Evolutionary conservation across 2,329 filamentous ascomycete genomes (phyloP).

Genomic region (Ceratocystis huliohia): DNA sequence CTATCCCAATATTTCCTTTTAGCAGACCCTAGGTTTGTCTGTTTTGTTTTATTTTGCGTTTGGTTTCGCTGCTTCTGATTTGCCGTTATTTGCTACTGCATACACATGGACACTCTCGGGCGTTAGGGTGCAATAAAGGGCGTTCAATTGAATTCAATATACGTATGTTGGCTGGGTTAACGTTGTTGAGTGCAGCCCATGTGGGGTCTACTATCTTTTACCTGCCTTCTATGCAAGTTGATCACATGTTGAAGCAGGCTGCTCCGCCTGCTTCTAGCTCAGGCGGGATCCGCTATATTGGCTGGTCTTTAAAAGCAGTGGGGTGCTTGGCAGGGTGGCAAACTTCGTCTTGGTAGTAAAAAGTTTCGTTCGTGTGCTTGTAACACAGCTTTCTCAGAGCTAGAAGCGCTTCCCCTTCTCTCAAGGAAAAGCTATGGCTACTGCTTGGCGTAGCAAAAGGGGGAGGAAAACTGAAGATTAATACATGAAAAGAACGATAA

Average conservation of each 20-base stretch:
- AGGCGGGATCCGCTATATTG: no score
- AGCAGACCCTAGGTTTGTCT: neutral
- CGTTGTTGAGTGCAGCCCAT: no score
- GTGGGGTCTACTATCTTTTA: no score
- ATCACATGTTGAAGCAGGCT: no score
- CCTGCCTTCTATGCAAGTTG: no score
- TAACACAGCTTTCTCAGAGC: neutral
- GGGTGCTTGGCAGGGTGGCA: no score
- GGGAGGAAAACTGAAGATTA: neutral
- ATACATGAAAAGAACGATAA: neutral
- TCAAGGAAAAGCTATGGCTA: neutral
- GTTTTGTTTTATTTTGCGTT: constrained; percentile 2
- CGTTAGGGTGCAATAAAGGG: constrained; percentile 20
- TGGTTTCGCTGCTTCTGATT: constrained; percentile 1
- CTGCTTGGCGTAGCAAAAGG: neutral
- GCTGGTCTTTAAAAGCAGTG: no score
- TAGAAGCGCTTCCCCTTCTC: neutral
- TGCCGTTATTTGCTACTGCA: neutral
- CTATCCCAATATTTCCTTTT: neutral
- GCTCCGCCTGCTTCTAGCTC: no score
- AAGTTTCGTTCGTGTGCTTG: neutral
- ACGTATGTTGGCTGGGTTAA: neutral
- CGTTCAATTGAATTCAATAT: constrained; percentile 1
- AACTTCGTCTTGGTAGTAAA: no score
- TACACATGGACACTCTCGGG: neutral